A percentile compares a stretch with the other conserved stretches of the same genome.
These are phyloP conservation scores for Sistotremastrum niveocremeum DNA, from an alignment of 768 basidiomycete species.

Conservation along the genomic window DNA sequence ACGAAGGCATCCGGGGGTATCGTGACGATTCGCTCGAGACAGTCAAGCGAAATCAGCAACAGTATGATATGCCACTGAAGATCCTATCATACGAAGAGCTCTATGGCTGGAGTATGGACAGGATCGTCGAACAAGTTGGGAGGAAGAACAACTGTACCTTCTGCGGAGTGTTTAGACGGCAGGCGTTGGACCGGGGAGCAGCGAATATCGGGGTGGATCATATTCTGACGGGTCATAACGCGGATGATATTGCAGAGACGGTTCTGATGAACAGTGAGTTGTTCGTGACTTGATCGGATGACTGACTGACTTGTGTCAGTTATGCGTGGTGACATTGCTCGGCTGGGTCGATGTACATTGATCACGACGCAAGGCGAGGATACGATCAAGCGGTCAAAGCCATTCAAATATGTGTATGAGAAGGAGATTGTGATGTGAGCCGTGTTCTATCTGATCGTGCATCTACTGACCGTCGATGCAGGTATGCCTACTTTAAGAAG, in stretches of 20 bases:
- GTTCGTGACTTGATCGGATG: not conserved
- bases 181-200: slow-evolving; percentile 92
- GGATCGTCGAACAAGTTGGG: slow-evolving; percentile 87
- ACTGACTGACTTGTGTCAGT: slow-evolving; percentile 33
- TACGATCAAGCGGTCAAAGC: slow-evolving; percentile 92
- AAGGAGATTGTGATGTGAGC: slow-evolving; percentile 97
- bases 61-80: slow-evolving; percentile 91
- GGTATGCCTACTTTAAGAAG: slow-evolving; percentile 99
- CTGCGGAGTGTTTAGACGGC: slow-evolving; percentile 93
- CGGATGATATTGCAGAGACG: slow-evolving; percentile 98
- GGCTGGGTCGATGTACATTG: slow-evolving; percentile 83
- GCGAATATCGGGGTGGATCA: slow-evolving; percentile 82
- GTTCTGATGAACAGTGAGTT: slow-evolving; percentile 94
- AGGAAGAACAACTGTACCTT: slow-evolving; percentile 99
- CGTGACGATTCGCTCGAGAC: slow-evolving; percentile 98
- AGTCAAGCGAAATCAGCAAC: slow-evolving; percentile 91
- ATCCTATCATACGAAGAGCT: slow-evolving; percentile 93
- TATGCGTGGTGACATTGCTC: slow-evolving; percentile 94
- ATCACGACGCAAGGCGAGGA: slow-evolving; percentile 96
- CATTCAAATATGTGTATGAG: slow-evolving; percentile 99
- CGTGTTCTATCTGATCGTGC: slow-evolving; percentile 5
- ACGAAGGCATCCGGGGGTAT: slow-evolving; percentile 97
- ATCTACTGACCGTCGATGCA: slow-evolving; percentile 16
- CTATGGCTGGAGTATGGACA: slow-evolving; percentile 99
- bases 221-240: slow-evolving; percentile 98